Conservation (phyloP, 768 basidiomycete genomes). For the Mycena pura region DNA sequence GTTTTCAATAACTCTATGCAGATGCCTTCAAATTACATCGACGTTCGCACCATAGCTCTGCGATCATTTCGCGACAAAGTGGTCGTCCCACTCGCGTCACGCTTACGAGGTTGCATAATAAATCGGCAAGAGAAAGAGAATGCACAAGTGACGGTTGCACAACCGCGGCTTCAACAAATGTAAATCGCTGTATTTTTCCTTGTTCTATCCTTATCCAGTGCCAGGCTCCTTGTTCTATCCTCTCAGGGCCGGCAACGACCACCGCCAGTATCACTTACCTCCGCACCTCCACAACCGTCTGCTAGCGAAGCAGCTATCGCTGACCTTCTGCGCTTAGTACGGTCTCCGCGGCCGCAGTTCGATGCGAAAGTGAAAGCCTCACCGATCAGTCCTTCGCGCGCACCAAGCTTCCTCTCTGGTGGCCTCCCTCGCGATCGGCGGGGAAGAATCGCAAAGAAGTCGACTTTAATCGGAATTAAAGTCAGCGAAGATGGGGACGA, state of each 20-base stretch:
- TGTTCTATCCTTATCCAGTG: neutral
- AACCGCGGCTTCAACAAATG: constrained; percentile 85
- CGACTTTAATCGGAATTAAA: constrained; percentile 33
- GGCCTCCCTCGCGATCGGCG: constrained; percentile 79
- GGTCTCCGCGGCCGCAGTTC: constrained; percentile 54
- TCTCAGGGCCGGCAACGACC: constrained; percentile 70
- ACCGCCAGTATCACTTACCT: constrained; percentile 65
- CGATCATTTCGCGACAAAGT: constrained; percentile 82
- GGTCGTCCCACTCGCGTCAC: constrained; percentile 67
- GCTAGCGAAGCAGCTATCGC: constrained; percentile 71
- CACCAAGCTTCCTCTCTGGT: constrained; percentile 75
- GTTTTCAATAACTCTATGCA: constrained; percentile 34
- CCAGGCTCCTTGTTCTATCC: constrained; percentile 76
- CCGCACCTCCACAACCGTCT: constrained; percentile 60
- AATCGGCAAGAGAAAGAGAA: constrained; percentile 68
- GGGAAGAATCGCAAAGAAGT: constrained; percentile 73
- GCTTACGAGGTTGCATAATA: constrained; percentile 58
- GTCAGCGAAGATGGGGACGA: constrained; percentile 43
- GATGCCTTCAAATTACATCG: constrained; percentile 62
- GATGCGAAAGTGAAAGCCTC: constrained; percentile 38
- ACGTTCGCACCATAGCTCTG: constrained; percentile 82
- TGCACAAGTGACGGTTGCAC: constrained; percentile 63
- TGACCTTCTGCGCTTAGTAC: constrained; percentile 69
- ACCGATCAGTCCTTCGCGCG: constrained; percentile 40
- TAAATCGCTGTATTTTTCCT: constrained; percentile 38